Base-by-base conservation (phyloP, 805 yeast species). In the Monosporozyma siamensis region DNA sequence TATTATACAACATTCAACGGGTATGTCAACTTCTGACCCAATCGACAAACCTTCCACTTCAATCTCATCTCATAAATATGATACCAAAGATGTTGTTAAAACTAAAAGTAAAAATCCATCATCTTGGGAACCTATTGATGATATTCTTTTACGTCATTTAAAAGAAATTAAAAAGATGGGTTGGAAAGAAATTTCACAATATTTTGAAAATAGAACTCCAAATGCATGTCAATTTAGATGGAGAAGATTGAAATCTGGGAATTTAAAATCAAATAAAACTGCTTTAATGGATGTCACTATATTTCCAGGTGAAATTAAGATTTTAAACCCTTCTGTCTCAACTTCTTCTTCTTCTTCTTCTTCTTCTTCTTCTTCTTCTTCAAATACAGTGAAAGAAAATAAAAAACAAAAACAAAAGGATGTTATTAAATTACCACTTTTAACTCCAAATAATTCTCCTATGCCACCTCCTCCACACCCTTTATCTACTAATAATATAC, bases 151-250 rank as follows among this genome's bases (percentile, higher is more conserved):
- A 40, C 71, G 92, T 41, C 84, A 81, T 53, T 69, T 86, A 55
- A 86, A 86, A 62, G 95, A 86, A 59, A 78, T 78, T 47, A 84
- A 80, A 58, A 83, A 82, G 58, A 70, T 85, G 51, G 95, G 95
- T 1, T 86, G 95, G 95, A 78, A 86, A 60, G 95, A 86, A 50
- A 85, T 86, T 40, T 80, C 92, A 1, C 71, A 79, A 26, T 83
- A 82, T 55, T 86, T 86, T 61, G 72, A 77, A 34, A 81, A 81
- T 58, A 68, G 95, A 56, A 86, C 95, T 2, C 88, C 94, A 29
- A 86, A 84, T 57, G 94, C 94, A 2, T 84, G 95, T 54, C 94
- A 84, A 64, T 84, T 84, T 57, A 74, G 95, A 52, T 86, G 95
- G 95, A 73, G 95, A 59, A 65, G 95, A 48, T 65, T 79, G 38